These are phyloP conservation scores for Cynanchum wilfordii DNA, from an alignment of 257 asterid genomes.

Conservation along the genomic window DNA sequence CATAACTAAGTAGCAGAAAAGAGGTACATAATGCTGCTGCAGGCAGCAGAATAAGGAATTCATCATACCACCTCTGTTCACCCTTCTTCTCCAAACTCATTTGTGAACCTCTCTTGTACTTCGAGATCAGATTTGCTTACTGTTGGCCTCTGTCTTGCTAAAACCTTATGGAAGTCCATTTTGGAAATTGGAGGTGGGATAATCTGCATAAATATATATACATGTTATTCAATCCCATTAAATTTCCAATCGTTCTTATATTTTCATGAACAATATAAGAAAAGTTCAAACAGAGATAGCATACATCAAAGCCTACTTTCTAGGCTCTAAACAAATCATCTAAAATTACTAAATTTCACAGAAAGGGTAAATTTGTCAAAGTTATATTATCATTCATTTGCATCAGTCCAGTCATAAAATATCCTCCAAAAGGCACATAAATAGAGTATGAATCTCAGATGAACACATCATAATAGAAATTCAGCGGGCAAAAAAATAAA, in stretches of 20 bases:
- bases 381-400: neutral
- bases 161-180: conserved; percentile 88
- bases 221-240: neutral
- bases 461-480: neutral
- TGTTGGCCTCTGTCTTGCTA: conserved; percentile 85
- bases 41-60: neutral
- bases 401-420: neutral
- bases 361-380: neutral
- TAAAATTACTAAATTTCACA: neutral
- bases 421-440: neutral
- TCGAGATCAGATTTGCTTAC: conserved; percentile 93
- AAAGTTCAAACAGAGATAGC: neutral
- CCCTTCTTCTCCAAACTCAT: conserved; percentile 97
- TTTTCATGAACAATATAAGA: neutral
- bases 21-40: conserved; percentile 24
- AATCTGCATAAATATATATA: conserved; percentile 43
- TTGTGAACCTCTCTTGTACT: conserved; percentile 86
- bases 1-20: neutral
- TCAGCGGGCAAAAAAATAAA: neutral
- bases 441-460: neutral
- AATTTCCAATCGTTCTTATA: neutral
- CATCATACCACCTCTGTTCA: conserved; percentile 26
- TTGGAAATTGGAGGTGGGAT: conserved; percentile 85
- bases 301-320: neutral
- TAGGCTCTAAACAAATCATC: neutral